Conservation (phyloP, 371 early-diverging fungal genomes). For the Smittium culicis region DNA sequence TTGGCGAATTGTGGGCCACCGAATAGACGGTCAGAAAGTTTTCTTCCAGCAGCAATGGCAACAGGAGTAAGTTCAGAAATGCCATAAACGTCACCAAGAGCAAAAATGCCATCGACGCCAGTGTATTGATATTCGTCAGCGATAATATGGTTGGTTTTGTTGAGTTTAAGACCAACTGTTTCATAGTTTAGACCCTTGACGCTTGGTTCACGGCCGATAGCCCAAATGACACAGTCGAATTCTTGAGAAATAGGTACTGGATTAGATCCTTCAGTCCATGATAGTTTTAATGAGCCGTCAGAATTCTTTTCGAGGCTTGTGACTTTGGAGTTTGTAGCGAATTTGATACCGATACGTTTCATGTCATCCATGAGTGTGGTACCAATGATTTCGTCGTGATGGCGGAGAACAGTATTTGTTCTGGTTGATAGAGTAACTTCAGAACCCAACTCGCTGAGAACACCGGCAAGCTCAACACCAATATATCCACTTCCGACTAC, state of each 20-base stretch:
- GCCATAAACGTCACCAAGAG: too few relatives aligned
- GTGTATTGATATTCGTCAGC: slow-evolving; percentile 85
- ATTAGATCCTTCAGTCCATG: too few relatives aligned
- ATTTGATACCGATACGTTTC: slow-evolving; percentile 50
- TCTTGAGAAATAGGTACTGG: too few relatives aligned
- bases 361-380: slow-evolving; percentile 66
- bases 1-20: too few relatives aligned
- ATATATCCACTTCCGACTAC: too few relatives aligned
- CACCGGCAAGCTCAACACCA: too few relatives aligned
- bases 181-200: slow-evolving; percentile 51
- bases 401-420: too few relatives aligned
- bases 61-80: slow-evolving; percentile 89
- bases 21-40: too few relatives aligned
- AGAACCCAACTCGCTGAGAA: slow-evolving; percentile 80
- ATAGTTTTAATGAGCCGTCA: slow-evolving; percentile 29
- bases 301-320: slow-evolving; percentile 31
- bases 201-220: slow-evolving; percentile 77
- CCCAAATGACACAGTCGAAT: slow-evolving; percentile 65
- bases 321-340: slow-evolving; percentile 53
- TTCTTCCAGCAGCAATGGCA: slow-evolving; percentile 94
- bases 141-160: slow-evolving; percentile 50
- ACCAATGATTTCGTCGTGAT: too few relatives aligned
- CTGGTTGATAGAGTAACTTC: slow-evolving; percentile 78
- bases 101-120: too few relatives aligned
- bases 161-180: slow-evolving; percentile 44